Conservation (phyloP, 129 eudicot species). For the Solidago caesia region DNA sequence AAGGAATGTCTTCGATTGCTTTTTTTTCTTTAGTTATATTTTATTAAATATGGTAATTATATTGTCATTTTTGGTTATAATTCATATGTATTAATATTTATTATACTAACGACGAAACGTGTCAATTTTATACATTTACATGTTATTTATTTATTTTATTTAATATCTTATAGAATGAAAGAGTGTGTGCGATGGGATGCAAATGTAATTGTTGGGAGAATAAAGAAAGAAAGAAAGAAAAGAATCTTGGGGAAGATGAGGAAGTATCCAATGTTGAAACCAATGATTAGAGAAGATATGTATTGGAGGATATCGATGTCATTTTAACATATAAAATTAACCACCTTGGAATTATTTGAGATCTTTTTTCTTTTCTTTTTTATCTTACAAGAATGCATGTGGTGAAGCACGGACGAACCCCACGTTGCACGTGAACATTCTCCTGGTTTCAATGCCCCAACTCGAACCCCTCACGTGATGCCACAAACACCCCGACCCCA, state of each 20-base stretch:
- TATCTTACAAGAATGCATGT: conserved; percentile 18
- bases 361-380: neutral
- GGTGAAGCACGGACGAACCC: conserved; percentile 33
- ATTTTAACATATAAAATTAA: conserved; percentile 5
- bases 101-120: no score
- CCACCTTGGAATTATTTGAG: conserved; percentile 19
- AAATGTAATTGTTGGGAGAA: conserved; percentile 10
- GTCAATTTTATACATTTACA: no score
- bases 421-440: conserved; percentile 44
- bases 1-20: no score
- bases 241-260: conserved; percentile 3
- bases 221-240: neutral
- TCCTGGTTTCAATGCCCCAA: conserved; percentile 41
- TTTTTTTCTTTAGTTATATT: no score
- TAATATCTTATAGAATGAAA: neutral
- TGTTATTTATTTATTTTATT: no score
- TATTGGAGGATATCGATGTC: conserved; percentile 26
- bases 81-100: no score
- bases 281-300: conserved; percentile 39
- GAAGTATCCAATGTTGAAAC: conserved; percentile 37
- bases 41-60: no score
- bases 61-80: no score
- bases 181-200: conserved; percentile 13
- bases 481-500: conserved; percentile 20
- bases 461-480: conserved; percentile 36